phyloP scores from a whole-genome alignment of 1,139 yeast species.

The Casaregolazyma lundiana region DNA sequence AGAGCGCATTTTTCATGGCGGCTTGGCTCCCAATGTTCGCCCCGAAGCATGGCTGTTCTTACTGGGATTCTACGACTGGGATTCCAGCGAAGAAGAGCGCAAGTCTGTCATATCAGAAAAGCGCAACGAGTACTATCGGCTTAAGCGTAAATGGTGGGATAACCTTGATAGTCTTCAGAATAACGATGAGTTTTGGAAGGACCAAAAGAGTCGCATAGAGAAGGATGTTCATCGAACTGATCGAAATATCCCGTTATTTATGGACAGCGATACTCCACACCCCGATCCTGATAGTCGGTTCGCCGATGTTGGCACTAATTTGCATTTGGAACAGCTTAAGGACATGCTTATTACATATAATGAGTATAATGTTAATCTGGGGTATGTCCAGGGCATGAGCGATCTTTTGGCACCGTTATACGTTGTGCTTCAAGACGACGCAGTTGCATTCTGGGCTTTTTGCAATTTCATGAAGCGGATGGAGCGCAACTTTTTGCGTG shows the following conservation, averaged over 20 bases:
- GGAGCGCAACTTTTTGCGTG: slow-evolving; percentile 91
- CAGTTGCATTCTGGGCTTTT: slow-evolving; percentile 84
- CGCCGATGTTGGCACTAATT: slow-evolving; percentile 51
- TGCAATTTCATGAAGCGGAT: slow-evolving; percentile 84
- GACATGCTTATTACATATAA: slow-evolving; percentile 83
- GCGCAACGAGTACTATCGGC: slow-evolving; percentile 58
- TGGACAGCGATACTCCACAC: slow-evolving; percentile 46
- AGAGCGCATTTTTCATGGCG: slow-evolving; percentile 85
- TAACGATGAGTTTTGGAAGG: slow-evolving; percentile 73
- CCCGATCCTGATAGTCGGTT: slow-evolving; percentile 50
- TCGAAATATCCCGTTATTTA: slow-evolving; percentile 63
- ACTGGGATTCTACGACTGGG: slow-evolving; percentile 86
- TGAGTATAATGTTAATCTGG: slow-evolving; percentile 75
- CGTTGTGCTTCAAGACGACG: slow-evolving; percentile 71
- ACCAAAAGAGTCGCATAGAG: slow-evolving; percentile 76
- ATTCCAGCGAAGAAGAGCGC: slow-evolving; percentile 67
- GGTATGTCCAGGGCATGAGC: slow-evolving; percentile 98
- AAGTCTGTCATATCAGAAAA: slow-evolving; percentile 52
- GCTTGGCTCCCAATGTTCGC: slow-evolving; percentile 58
- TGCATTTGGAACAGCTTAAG: slow-evolving; percentile 66
- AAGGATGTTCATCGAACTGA: slow-evolving; percentile 94
- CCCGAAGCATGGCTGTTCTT: slow-evolving; percentile 82
- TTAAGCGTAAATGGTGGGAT: slow-evolving; percentile 66
- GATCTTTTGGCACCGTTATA: slow-evolving; percentile 87
- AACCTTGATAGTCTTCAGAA: slow-evolving; percentile 51